These are phyloP conservation scores for Pharnaceum exiguum DNA, from an alignment of 148 eudicot genomes.

Conservation along the genomic window DNA sequence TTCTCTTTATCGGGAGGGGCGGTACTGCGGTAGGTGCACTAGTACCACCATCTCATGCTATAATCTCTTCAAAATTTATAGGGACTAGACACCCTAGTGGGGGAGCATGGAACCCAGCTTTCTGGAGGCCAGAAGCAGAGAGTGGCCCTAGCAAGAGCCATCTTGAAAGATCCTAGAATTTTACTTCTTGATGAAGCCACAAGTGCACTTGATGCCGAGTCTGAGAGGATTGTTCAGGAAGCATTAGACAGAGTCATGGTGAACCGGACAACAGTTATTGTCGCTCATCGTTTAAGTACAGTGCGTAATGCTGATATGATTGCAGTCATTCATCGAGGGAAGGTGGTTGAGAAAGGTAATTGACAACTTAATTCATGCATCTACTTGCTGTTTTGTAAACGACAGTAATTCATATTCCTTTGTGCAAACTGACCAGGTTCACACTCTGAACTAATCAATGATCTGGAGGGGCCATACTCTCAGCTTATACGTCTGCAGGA, in stretches of 20 bases:
- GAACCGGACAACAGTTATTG: conserved; percentile 68
- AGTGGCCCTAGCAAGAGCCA: conserved; percentile 84
- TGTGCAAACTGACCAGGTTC: conserved; percentile 34
- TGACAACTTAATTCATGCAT: background rate
- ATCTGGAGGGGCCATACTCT: conserved; percentile 75
- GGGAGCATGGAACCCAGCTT: conserved; percentile 79
- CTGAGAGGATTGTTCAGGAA: conserved; percentile 78
- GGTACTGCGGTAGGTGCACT: no score
- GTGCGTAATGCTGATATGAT: conserved; percentile 72
- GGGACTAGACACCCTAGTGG: conserved; percentile 84
- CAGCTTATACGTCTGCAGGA: conserved; percentile 73
- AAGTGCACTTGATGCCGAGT: conserved; percentile 87
- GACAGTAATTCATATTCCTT: background rate
- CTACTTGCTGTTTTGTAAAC: no score
- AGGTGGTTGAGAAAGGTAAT: conserved; percentile 76
- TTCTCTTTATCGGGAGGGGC: no score
- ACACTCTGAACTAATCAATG: conserved; percentile 55
- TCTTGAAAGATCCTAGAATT: conserved; percentile 70
- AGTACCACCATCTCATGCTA: no score
- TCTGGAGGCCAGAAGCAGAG: conserved; percentile 96
- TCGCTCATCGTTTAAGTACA: conserved; percentile 84
- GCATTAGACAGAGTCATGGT: conserved; percentile 79
- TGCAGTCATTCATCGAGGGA: conserved; percentile 71
- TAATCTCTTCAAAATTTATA: no score
- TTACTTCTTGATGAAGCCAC: conserved; percentile 88